A percentile compares a stretch with the other conserved stretches of the same genome.
phyloP scores from a whole-genome alignment of 371 early-diverging fungal species.

The Apophysomyces trapeziformis region DNA sequence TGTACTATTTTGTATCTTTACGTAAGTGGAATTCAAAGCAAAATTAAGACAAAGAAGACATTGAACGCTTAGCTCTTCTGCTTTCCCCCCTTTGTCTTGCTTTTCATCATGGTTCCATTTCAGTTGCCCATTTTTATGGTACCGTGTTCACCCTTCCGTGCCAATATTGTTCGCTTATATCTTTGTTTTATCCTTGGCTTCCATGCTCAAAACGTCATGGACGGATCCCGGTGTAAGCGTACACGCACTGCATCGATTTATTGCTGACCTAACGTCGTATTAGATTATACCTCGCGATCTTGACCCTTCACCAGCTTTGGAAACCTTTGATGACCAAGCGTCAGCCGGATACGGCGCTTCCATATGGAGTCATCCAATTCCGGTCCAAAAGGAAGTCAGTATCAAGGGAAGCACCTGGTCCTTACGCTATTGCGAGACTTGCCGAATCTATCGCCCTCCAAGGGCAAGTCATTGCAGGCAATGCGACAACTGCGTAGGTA shows the following conservation, averaged over 20 bases:
- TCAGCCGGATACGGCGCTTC: conserved; percentile 35
- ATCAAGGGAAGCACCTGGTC: conserved; percentile 66
- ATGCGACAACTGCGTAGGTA: conserved; percentile 93
- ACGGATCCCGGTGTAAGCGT: conserved; percentile 87
- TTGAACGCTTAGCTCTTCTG: not conserved
- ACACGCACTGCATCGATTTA: not conserved
- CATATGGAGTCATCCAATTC: conserved; percentile 31
- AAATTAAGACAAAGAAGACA: not conserved
- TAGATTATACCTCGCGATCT: conserved; percentile 76
- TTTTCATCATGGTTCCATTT: not conserved
- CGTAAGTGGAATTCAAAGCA: conserved; percentile 48
- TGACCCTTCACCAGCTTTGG: conserved; percentile 51
- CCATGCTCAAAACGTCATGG: conserved; percentile 84
- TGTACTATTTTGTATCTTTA: conserved; percentile 71
- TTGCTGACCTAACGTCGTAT: not conserved
- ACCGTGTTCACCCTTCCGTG: conserved; percentile 61
- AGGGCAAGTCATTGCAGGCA: conserved; percentile 87
- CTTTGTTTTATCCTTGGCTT: conserved; percentile 65
- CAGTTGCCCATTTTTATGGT: conserved; percentile 75
- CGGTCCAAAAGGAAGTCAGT: conserved; percentile 57
- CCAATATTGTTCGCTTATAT: conserved; percentile 77
- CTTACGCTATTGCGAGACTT: conserved; percentile 91
- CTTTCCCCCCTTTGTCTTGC: not conserved
- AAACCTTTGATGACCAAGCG: conserved; percentile 27
- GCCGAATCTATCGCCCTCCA: conserved; percentile 90